Percentiles rank a stretch among this genome's conserved stretches.
phyloP scores from a whole-genome alignment of 352 stramenopile genomes.

The Globisporangium apiculatum region DNA sequence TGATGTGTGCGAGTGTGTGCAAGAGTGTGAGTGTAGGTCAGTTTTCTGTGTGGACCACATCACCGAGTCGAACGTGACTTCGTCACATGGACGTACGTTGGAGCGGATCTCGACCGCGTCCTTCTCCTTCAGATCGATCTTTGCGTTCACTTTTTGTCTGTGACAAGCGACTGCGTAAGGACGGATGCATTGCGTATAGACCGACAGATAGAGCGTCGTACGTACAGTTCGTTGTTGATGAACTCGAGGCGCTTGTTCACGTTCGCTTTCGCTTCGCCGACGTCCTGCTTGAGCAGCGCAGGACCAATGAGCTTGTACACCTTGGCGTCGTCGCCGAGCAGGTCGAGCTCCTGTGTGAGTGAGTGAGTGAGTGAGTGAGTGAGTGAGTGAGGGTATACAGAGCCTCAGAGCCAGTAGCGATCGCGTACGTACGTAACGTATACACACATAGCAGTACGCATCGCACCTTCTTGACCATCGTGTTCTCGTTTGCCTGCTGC shows the following conservation, averaged over 20 bases:
- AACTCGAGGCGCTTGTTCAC: slow-evolving; percentile 95
- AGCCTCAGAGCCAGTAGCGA: too few species aligned
- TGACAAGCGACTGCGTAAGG: neutral
- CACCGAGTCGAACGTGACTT: neutral
- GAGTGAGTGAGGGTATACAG: too few species aligned
- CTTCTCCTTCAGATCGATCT: slow-evolving; percentile 89
- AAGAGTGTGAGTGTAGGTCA: neutral
- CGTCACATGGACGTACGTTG: slow-evolving; percentile 35
- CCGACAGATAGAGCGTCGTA: neutral
- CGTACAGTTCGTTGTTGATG: slow-evolving; percentile 91
- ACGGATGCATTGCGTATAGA: neutral
- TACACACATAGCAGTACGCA: neutral
- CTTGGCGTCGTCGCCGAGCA: slow-evolving; percentile 83
- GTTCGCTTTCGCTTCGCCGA: slow-evolving; percentile 91
- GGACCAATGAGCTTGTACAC: slow-evolving; percentile 95
- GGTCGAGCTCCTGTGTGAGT: slow-evolving; percentile 55
- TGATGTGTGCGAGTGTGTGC: neutral
- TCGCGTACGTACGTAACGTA: too few species aligned
- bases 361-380: neutral
- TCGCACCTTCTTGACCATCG: slow-evolving; percentile 90
- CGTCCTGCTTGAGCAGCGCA: slow-evolving; percentile 93
- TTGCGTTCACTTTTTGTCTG: slow-evolving; percentile 82
- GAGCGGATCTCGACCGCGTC: slow-evolving; percentile 84
- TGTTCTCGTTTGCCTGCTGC: slow-evolving; percentile 94
- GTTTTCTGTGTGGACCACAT: neutral